Conservation (phyloP, 495 filamentous ascomycete genomes). For the Chaetomium cochliodes region DNA sequence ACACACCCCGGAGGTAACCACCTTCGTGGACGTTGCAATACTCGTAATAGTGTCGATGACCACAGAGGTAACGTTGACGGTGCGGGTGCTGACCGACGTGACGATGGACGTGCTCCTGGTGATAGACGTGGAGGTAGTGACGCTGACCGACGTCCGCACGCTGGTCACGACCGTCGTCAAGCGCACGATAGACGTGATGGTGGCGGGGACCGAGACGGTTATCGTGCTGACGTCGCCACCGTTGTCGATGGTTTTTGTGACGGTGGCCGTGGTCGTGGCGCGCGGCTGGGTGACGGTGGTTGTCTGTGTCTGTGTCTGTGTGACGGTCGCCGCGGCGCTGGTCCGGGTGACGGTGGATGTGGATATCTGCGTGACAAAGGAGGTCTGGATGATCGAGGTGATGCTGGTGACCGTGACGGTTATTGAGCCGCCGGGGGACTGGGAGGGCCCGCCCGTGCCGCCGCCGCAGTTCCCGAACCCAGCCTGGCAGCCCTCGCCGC, state of each 20-base stretch:
- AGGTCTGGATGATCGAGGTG: constrained; percentile 20
- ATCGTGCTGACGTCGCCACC: too few species aligned
- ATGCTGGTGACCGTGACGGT: constrained; percentile 28
- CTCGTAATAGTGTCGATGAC: constrained; percentile 22
- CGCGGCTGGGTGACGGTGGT: constrained; percentile 4
- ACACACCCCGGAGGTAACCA: constrained; percentile 8
- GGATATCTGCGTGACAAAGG: constrained; percentile 25
- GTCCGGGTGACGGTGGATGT: constrained; percentile 6
- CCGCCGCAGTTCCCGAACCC: constrained; percentile 37
- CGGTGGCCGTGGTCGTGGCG: background rate
- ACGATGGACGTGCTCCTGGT: too few species aligned
- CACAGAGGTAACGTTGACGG: constrained; percentile 16
- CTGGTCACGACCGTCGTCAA: constrained; percentile 20
- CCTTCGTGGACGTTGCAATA: constrained; percentile 17
- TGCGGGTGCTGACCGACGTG: constrained; percentile 10
- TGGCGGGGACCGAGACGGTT: background rate
- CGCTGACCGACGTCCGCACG: background rate
- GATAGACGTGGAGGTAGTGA: too few species aligned
- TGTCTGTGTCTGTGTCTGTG: background rate
- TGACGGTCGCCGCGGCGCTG: constrained; percentile 7
- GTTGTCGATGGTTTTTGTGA: too few species aligned
- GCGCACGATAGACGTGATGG: constrained; percentile 17
- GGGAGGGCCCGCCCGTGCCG: constrained; percentile 4
- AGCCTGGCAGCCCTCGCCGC: constrained; percentile 39
- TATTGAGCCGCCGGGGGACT: constrained; percentile 9